A percentile compares a stretch with the other conserved stretches of the same genome.
Conservation (phyloP, 108 stramenopile genomes). For the Cyclotella atomus region DNA sequence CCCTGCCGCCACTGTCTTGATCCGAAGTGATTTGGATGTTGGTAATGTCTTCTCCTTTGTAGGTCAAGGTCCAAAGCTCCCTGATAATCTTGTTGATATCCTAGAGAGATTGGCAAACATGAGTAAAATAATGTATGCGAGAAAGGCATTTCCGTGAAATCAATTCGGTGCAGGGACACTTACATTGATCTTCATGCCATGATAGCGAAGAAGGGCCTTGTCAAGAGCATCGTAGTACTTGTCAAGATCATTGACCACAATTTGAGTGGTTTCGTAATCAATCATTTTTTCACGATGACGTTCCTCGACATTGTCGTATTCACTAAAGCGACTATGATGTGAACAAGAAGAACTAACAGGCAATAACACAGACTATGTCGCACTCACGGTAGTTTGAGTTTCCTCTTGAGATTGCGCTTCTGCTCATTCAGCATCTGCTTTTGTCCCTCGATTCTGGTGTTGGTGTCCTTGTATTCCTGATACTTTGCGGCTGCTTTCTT, state of each 20-base stretch:
- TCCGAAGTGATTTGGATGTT: conserved; percentile 94
- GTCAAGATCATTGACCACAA: conserved; percentile 93
- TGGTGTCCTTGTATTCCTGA: conserved; percentile 32
- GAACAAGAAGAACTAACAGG: neutral
- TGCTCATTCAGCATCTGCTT: conserved; percentile 63
- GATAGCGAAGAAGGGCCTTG: conserved; percentile 92
- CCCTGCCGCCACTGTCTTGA: conserved; percentile 74
- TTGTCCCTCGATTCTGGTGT: conserved; percentile 62
- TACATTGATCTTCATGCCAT: conserved; percentile 90
- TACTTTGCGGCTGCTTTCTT: conserved; percentile 27
- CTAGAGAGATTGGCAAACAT: neutral
- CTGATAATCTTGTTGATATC: conserved; percentile 98
- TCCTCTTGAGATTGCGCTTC: conserved; percentile 64
- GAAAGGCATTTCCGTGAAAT: neutral
- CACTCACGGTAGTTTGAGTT: conserved; percentile 42
- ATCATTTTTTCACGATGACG: conserved; percentile 87
- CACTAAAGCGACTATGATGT: conserved; percentile 12
- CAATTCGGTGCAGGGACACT: neutral
- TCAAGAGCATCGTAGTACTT: conserved; percentile 92
- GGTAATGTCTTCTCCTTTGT: conserved; percentile 98
- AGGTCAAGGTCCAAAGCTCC: conserved; percentile 96
- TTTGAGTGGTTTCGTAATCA: conserved; percentile 87
- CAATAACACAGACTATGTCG: neutral
- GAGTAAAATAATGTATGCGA: neutral
- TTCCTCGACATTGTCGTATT: conserved; percentile 90